phyloP scores from a whole-genome alignment of 768 basidiomycete genomes.

The Agaricus blazei region DNA sequence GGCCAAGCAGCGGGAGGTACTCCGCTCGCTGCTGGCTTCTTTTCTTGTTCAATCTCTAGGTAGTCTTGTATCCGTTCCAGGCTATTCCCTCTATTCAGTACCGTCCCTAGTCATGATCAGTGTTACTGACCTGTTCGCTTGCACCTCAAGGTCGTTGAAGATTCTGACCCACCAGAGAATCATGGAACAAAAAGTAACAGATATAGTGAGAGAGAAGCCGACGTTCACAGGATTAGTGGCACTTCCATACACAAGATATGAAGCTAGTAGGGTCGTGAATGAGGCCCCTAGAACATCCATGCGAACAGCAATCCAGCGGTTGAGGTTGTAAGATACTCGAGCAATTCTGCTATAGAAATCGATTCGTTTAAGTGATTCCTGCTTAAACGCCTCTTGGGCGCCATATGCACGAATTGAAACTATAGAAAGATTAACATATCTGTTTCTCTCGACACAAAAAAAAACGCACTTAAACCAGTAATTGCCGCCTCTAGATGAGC shows the following conservation, averaged over 20 bases:
- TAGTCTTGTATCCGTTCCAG: slow-evolving; percentile 15
- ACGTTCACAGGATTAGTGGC: slow-evolving; percentile 31
- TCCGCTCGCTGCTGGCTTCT: slow-evolving; percentile 6
- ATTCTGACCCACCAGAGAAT: slow-evolving; percentile 47
- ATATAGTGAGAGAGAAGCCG: slow-evolving; percentile 57
- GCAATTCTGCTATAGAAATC: slow-evolving; percentile 46
- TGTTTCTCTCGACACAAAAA: neutral
- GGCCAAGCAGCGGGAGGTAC: slow-evolving; percentile 58
- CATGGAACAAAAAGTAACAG: slow-evolving; percentile 52
- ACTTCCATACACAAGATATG: slow-evolving; percentile 45
- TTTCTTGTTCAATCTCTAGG: slow-evolving; percentile 15
- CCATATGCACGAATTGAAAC: slow-evolving; percentile 65
- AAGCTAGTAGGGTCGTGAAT: slow-evolving; percentile 50
- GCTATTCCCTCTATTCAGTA: slow-evolving; percentile 4
- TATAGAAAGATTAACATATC: slow-evolving; percentile 10
- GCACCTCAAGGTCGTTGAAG: slow-evolving; percentile 42
- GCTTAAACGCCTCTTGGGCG: slow-evolving; percentile 46
- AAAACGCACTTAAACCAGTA: slow-evolving; percentile 41
- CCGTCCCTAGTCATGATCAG: neutral
- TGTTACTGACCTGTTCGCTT: slow-evolving; percentile 33
- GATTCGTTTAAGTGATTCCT: slow-evolving; percentile 44
- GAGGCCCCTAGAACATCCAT: slow-evolving; percentile 54
- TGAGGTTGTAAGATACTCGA: slow-evolving; percentile 47
- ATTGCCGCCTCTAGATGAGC: slow-evolving; percentile 45
- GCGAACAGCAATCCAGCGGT: slow-evolving; percentile 44